These are phyloP conservation scores for Beauveria caledonica DNA, from an alignment of 2,329 filamentous ascomycete species.

Conservation along the genomic window DNA sequence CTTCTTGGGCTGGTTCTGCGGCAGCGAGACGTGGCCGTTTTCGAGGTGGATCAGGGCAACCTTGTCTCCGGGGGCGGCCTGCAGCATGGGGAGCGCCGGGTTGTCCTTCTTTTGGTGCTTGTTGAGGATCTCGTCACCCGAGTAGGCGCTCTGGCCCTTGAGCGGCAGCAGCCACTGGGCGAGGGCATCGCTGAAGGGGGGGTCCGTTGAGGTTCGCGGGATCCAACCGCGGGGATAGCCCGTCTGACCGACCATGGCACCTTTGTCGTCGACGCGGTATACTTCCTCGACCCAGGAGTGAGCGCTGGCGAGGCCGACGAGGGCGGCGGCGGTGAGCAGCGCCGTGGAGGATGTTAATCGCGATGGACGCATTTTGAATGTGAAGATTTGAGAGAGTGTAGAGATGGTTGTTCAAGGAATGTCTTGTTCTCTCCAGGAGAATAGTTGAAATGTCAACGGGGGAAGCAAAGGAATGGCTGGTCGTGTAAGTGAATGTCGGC, in stretches of 20 bases:
- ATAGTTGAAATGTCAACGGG: not conserved
- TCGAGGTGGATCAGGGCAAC: conserved; percentile 63
- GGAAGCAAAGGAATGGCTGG: not conserved
- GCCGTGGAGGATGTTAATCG: conserved; percentile 16
- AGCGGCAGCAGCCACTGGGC: conserved; percentile 58
- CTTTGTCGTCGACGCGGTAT: conserved; percentile 61
- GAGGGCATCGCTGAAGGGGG: conserved; percentile 48
- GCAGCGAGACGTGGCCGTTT: conserved; percentile 66
- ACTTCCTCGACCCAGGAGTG: conserved; percentile 83
- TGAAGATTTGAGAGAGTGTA: not conserved
- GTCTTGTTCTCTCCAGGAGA: conserved; percentile 1
- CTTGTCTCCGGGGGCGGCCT: conserved; percentile 50
- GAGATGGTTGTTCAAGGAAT: not conserved
- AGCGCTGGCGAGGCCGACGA: conserved; percentile 30
- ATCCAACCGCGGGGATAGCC: conserved; percentile 72
- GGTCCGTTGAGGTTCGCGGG: conserved; percentile 39
- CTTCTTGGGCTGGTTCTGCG: conserved; percentile 48
- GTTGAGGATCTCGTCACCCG: conserved; percentile 45
- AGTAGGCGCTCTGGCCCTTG: conserved; percentile 54
- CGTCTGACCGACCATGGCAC: conserved; percentile 58
- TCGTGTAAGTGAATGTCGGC: not conserved
- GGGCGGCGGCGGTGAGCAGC: conserved; percentile 17
- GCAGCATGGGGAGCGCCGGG: conserved; percentile 52
- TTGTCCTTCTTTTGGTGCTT: conserved; percentile 29
- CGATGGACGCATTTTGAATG: conserved; percentile 2